Evolutionary conservation across 768 basidiomycete genomes (phyloP), one percentile per base, ranked within the genome.

Genomic region (Russula brevipes): DNA sequence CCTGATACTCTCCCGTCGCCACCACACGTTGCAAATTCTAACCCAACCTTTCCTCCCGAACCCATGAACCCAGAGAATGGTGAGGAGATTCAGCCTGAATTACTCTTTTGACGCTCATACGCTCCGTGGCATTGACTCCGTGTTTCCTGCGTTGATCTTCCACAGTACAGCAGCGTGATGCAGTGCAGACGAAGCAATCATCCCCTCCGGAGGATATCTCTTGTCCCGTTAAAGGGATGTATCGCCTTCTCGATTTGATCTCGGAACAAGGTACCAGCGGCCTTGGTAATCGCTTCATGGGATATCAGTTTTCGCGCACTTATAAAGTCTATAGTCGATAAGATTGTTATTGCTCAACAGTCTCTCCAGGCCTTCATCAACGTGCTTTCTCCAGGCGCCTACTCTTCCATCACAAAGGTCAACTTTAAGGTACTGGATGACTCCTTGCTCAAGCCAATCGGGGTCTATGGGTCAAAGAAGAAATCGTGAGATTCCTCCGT

Each of bases 261-360:
- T 77, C 71, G 11, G 84, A 85, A 61, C 73, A 76, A 51, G 78
- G 78, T 0, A 82, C 76, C 41, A 77, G 80, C 4, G 82, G 83
- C 1, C 74, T 84, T 5, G 84, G 84, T 83, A 65, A 60, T 74
- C 59, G 4, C 4, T 19, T 41, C 58, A 11, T 41, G 17, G 8
- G 44, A 33, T 51, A 30, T 51, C 5, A 5, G 24, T 5, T 44
- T 36, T 17, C 52, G 31, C n/a, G 4, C 10, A 17, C 49, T 64
- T 17, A 64, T 33, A 16, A 16, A 17, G 24, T 39, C 31, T 17
- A 17, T 63, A 84, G 85, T 85, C 44, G 83, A 85, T 66, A 86
- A 87, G 68, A 79, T 86, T 38, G 80, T 86, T 70, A 86, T 87
- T 35, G 74, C 76, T 2, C 82, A 84, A 69, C 72, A 77, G 2